These are phyloP conservation scores for Penicillium bialowiezense DNA, from an alignment of 495 filamentous ascomycete genomes.

Conservation along the genomic window DNA sequence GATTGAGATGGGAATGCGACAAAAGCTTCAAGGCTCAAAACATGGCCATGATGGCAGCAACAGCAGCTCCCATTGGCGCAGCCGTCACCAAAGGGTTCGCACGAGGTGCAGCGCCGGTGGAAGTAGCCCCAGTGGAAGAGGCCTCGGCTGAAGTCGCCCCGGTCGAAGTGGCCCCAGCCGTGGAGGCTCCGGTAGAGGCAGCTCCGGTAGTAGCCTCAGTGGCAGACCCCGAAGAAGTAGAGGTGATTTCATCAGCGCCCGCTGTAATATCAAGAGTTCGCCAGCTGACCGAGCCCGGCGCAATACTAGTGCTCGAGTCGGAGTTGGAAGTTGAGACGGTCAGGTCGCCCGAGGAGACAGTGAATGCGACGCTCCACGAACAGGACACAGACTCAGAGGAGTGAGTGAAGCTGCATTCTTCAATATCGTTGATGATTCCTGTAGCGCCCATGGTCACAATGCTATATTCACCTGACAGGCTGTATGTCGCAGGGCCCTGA, in stretches of 20 bases:
- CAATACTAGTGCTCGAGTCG: neutral
- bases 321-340: slow-evolving; percentile 4
- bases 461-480: neutral
- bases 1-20: too few species aligned
- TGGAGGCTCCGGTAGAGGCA: neutral
- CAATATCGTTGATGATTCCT: neutral
- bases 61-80: slow-evolving; percentile 13
- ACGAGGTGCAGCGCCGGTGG: neutral
- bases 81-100: slow-evolving; percentile 14
- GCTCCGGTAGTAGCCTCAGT: neutral
- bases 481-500: slow-evolving; percentile 17
- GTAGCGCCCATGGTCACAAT: neutral
- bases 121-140: neutral
- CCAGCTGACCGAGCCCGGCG: neutral
- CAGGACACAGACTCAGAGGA: slow-evolving; percentile 11
- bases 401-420: slow-evolving; percentile 13
- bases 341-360: neutral
- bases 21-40: neutral
- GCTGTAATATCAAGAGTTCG: slow-evolving; percentile 6
- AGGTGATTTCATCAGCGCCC: slow-evolving; percentile 10
- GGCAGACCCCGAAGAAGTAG: neutral
- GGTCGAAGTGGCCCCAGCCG: neutral
- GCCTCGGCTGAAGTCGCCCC: neutral
- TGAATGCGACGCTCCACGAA: neutral
- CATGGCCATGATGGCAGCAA: slow-evolving; percentile 3